Base-by-base conservation (phyloP, 208 protist species). In the Wallacemonas sp. region DNA sequence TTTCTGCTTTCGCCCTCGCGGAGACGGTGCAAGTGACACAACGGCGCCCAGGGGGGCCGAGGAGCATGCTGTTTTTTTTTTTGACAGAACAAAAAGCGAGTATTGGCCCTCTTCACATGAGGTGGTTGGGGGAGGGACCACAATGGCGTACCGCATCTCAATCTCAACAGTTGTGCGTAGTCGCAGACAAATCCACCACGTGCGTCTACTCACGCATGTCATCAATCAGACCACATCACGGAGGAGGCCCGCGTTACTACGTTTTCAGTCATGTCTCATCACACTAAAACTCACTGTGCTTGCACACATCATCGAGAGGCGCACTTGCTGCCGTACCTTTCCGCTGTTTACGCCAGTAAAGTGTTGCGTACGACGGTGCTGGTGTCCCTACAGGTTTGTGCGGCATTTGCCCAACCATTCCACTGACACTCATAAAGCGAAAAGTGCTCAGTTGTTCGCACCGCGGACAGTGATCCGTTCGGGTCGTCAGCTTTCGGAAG, bases 381-480 rank as follows among this genome's bases (percentile, higher is more conserved):
- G 79, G 78, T 8, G 79, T 78, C n/a, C 79, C 81, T 32, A 76
- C 68, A 0, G 85, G 85, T 32, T 87, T 88, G 54, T 62, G 78
- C 1, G 85, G 85, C 70, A 89, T 81, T 36, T 76, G 75, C 3
- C 85, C 85, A 9, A 92, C 85, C 82, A 92, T 92, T n/a, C 85
- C 85, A 41, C 85, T 85, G 15, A 79, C 46, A 70, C 75, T 84
- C 75, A 89, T 85, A 53, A 92, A 89, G 24, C 85, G 81, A 42
- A 92, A 92, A 4, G 62, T 76, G 27, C 66, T 72, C 9, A 87
- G 71, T 15, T 73, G 66, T 37, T 92, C 81, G 22, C 85, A 92
- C 34, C 78, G 79, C 27, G 85, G 81, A 42, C 85, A 92, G 67
- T 88, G 79, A 53, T 92, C 85, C 27, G 72, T 72, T 27, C 85